Base-by-base conservation (phyloP, 2,329 filamentous ascomycete species). In the Camillea tinctor region DNA sequence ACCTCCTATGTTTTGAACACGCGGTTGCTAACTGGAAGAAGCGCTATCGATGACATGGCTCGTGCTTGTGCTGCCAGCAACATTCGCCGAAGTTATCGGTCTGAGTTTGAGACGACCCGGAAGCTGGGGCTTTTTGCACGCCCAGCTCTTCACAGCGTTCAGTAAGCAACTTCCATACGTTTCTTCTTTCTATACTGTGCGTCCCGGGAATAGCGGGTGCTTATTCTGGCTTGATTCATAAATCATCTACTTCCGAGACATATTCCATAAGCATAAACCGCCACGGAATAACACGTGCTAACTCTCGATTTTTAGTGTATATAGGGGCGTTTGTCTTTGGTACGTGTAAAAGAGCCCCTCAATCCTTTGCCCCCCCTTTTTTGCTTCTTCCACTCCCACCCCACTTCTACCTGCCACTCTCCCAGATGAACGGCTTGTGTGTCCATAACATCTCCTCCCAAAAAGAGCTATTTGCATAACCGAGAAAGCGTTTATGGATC, bases 11-110 rank as follows among this genome's bases (percentile, higher is more conserved):
- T n/a, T n/a, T n/a, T n/a, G n/a, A n/a, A n/a, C 7, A 30, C n/a
- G 5, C 15, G n/a, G n/a, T 13, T 59, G 21, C 26, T 58, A 26
- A 15, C 63, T 67, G 51, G 65, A 57, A 17, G 54, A 53, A 69
- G 83, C 78, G 0, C 74, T 94, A 48, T 90, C 86, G 56, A 80
- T 94, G 19, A 83, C 87, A 20, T 94, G 91, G 91, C 70, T 93
- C 23, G 79, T 87, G 5, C 80, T 94, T 17, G 84, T 89, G 4
- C 72, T 92, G 9, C 91, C 91, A 0, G 84, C 85, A 13, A 91
- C 88, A 0, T 92, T 88, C 65, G 82, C 85, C 44, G 85, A 88
- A 65, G 83, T 84, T 1, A 89, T 90, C 64, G 88, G 81, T 2
- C 73, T 90, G 49, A 77, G 83, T 56, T 80, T 90, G 26, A 78